phyloP scores from a whole-genome alignment of 2,329 filamentous ascomycete genomes.

The Drechslerella dactyloides region DNA sequence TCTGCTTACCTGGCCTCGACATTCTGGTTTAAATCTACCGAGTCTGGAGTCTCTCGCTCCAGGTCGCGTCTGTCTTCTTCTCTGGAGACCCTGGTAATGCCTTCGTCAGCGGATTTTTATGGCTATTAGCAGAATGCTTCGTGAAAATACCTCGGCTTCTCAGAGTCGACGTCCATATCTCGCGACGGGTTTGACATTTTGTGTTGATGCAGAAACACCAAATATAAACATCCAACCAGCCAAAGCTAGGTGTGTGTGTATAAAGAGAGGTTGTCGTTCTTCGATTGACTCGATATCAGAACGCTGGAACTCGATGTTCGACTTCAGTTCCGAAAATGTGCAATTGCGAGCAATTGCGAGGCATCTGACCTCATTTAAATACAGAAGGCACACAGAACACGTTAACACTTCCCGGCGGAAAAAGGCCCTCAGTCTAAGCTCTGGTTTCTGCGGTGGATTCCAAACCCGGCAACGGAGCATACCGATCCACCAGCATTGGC shows the following conservation, averaged over 20 bases:
- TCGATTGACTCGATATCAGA: not conserved
- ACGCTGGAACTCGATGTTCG: too few relatives aligned
- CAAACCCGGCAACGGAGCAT: conserved; percentile 41
- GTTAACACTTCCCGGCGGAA: not conserved
- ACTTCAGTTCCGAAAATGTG: not conserved
- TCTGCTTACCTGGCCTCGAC: conserved; percentile 44
- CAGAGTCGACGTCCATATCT: conserved; percentile 36
- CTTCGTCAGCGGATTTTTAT: conserved; percentile 18
- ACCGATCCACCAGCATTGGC: conserved; percentile 46
- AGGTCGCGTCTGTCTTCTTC: conserved; percentile 35
- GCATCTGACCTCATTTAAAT: conserved; percentile 41
- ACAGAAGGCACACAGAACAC: conserved; percentile 12
- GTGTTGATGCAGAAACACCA: conserved; percentile 3
- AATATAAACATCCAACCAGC: not conserved
- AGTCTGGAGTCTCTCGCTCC: conserved; percentile 33
- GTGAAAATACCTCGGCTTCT: conserved; percentile 42
- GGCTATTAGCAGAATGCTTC: not conserved
- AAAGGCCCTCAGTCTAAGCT: conserved; percentile 29
- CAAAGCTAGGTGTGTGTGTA: not conserved
- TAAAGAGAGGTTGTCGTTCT: not conserved
- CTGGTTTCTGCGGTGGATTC: conserved; percentile 32
- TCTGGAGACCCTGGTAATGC: conserved; percentile 9
- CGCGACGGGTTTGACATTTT: conserved; percentile 14
- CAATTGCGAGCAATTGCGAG: conserved; percentile 38
- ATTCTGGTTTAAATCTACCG: conserved; percentile 39